phyloP scores from a whole-genome alignment of 495 filamentous ascomycete species.

The Terfezia claveryi region DNA sequence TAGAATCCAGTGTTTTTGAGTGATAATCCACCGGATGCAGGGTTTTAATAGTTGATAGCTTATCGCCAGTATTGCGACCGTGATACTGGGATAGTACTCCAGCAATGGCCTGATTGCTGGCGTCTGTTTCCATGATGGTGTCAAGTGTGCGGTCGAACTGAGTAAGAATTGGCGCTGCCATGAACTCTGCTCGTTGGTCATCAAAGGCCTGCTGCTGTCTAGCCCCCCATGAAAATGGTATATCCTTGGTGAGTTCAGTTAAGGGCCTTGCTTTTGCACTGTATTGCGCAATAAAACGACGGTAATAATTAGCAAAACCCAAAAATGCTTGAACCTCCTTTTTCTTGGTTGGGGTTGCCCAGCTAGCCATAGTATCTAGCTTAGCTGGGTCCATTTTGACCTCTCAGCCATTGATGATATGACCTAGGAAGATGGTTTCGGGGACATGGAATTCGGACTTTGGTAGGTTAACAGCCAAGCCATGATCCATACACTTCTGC shows the following conservation, averaged over 20 bases:
- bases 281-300: neutral
- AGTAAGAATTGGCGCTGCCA: neutral
- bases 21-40: too few relatives aligned
- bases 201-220: neutral
- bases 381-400: slow-evolving; percentile 4
- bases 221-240: neutral
- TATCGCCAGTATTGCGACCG: too few relatives aligned
- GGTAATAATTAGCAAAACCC: slow-evolving; percentile 11
- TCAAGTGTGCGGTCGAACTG: neutral
- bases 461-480: neutral
- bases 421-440: slow-evolving; percentile 6
- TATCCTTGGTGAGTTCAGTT: neutral
- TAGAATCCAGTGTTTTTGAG: too few relatives aligned
- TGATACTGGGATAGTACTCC: neutral
- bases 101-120: neutral
- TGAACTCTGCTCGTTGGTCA: neutral
- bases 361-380: slow-evolving; percentile 1
- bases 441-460: slow-evolving; percentile 4
- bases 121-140: neutral
- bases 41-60: too few relatives aligned
- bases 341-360: slow-evolving; percentile 2
- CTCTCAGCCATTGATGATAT: neutral
- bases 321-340: slow-evolving; percentile 12
- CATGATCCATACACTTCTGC: neutral
- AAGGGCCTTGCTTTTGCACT: slow-evolving; percentile 1